phyloP scores from a whole-genome alignment of 2,329 filamentous ascomycete species.

The Penicillium sp. region DNA sequence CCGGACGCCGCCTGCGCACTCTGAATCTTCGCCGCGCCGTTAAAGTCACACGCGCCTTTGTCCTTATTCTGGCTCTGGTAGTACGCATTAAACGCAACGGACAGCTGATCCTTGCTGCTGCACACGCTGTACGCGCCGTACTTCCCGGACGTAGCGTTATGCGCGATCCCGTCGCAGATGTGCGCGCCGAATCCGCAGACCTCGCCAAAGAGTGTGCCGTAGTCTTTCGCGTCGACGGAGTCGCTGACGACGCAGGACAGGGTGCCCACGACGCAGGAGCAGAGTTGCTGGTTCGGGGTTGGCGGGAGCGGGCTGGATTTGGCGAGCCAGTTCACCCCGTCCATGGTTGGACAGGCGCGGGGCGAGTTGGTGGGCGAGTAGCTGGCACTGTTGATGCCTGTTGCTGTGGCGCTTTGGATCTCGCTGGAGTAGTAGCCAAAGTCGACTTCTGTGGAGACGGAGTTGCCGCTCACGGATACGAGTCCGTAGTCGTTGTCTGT shows the following conservation, averaged over 20 bases:
- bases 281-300: slow-evolving; percentile 74
- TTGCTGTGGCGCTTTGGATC: slow-evolving; percentile 68
- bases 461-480: slow-evolving; percentile 64
- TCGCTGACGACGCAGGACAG: slow-evolving; percentile 69
- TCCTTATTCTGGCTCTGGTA: slow-evolving; percentile 43
- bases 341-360: slow-evolving; percentile 69
- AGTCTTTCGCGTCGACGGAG: slow-evolving; percentile 59
- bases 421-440: slow-evolving; percentile 72
- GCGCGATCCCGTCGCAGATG: slow-evolving; percentile 38
- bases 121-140: slow-evolving; percentile 55
- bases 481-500: slow-evolving; percentile 80
- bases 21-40: slow-evolving; percentile 44
- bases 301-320: slow-evolving; percentile 69
- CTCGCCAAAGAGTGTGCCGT: slow-evolving; percentile 67
- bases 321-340: slow-evolving; percentile 68
- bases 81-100: slow-evolving; percentile 51
- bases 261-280: slow-evolving; percentile 79
- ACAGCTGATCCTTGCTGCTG: slow-evolving; percentile 46
- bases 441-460: slow-evolving; percentile 69
- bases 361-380: slow-evolving; percentile 74
- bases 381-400: slow-evolving; percentile 62
- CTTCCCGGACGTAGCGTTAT: slow-evolving; percentile 42
- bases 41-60: slow-evolving; percentile 49
- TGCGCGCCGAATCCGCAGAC: slow-evolving; percentile 39
- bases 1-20: slow-evolving; percentile 27